Evolutionary conservation across 768 basidiomycete species (phyloP).

Genomic region (Termitomyces sp.): DNA sequence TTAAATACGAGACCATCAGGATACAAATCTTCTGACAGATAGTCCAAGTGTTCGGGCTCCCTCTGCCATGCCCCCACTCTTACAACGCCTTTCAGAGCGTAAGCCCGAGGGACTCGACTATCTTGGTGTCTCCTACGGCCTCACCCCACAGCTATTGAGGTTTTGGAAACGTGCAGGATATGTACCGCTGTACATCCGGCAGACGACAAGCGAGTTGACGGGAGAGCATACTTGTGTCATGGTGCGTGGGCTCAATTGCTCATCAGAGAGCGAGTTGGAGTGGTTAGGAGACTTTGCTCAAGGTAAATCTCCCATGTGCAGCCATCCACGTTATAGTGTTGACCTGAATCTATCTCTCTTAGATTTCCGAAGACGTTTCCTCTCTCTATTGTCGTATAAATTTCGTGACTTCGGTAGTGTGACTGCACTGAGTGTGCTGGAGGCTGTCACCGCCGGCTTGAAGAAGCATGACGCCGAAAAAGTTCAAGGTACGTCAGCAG

Average conservation of each 20-base stretch:
- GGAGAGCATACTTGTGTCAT: slow-evolving; percentile 97
- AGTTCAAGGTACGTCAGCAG: slow-evolving; percentile 28
- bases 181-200: slow-evolving; percentile 88
- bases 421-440: slow-evolving; percentile 82
- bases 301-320: slow-evolving; percentile 40
- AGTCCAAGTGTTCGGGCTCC: slow-evolving; percentile 68
- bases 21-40: slow-evolving; percentile 67
- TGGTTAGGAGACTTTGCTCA: slow-evolving; percentile 91
- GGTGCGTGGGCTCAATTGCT: slow-evolving; percentile 81
- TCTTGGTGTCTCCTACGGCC: slow-evolving; percentile 92
- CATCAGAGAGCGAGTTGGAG: slow-evolving; percentile 54
- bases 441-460: slow-evolving; percentile 70
- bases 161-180: slow-evolving; percentile 98
- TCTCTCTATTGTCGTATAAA: slow-evolving; percentile 85
- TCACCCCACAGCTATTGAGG: slow-evolving; percentile 81
- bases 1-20: slow-evolving; percentile 17
- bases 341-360: not conserved
- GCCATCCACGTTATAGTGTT: not conserved
- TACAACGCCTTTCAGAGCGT: slow-evolving; percentile 85
- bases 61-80: slow-evolving; percentile 84
- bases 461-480: slow-evolving; percentile 40
- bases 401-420: slow-evolving; percentile 93
- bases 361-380: slow-evolving; percentile 94
- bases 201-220: slow-evolving; percentile 91
- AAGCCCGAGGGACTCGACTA: slow-evolving; percentile 92